Conservation (phyloP, 2,329 filamentous ascomycete genomes). For the Colletotrichum liaoningense region DNA sequence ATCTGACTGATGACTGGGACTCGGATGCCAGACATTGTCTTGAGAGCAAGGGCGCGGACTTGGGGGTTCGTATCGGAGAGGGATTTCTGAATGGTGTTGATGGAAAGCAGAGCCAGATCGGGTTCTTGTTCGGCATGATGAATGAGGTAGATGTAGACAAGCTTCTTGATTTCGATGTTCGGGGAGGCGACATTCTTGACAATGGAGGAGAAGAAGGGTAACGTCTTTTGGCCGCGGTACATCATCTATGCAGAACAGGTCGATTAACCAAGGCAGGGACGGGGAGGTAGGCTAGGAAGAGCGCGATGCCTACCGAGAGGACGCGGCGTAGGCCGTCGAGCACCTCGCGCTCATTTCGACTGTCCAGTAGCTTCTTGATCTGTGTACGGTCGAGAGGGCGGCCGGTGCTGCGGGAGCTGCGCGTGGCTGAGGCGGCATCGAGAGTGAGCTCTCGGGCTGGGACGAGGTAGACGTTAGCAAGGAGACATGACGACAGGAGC, state of each 20-base stretch:
- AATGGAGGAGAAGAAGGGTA: slow-evolving; percentile 96
- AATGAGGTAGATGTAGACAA: slow-evolving; percentile 98
- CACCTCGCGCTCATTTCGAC: slow-evolving; percentile 90
- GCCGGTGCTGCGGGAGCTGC: slow-evolving; percentile 70
- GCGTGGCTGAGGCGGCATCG: slow-evolving; percentile 92
- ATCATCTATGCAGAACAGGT: slow-evolving; percentile 78
- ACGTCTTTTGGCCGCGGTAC: slow-evolving; percentile 88
- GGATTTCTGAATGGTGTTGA: slow-evolving; percentile 99
- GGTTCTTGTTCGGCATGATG: slow-evolving; percentile 97
- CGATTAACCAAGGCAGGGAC: slow-evolving; percentile 36
- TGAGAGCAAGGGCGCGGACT: slow-evolving; percentile 89
- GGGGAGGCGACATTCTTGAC: slow-evolving; percentile 98
- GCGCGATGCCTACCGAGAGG: slow-evolving; percentile 73
- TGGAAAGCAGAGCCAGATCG: slow-evolving; percentile 92
- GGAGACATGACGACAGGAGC: slow-evolving; percentile 28
- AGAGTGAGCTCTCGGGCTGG: slow-evolving; percentile 95
- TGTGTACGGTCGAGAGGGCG: slow-evolving; percentile 81
- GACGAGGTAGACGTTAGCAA: slow-evolving; percentile 33
- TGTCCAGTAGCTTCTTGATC: slow-evolving; percentile 95
- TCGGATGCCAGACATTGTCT: slow-evolving; percentile 97
- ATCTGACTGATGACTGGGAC: slow-evolving; percentile 99
- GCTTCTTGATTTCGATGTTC: slow-evolving; percentile 94
- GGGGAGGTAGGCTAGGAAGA: slow-evolving; percentile 20
- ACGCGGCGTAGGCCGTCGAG: slow-evolving; percentile 91
- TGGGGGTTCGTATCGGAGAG: slow-evolving; percentile 92